Base-by-base conservation (phyloP, 1,284 basidiomycete species). In the Rhodotorula sp. region DNA sequence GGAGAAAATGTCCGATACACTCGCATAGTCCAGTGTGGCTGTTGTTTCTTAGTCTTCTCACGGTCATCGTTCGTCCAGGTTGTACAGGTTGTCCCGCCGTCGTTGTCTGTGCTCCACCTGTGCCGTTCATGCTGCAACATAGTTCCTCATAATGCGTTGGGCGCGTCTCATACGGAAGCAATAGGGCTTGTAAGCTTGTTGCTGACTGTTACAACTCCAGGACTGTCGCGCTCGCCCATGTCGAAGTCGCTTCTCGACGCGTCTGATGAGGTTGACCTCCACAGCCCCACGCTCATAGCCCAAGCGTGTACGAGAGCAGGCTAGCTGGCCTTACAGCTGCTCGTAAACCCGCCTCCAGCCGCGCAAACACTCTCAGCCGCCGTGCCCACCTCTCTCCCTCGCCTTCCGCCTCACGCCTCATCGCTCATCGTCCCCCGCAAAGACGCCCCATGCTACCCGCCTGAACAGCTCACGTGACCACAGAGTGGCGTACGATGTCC, bases 401-500 rank as follows among this genome's bases (percentile, higher is more conserved):
- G 21, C n/a, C 57, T 41, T 19, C 39, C 56, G 17, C n/a, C 22
- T 29, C 57, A 15, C 17, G 37, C 34, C 25, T 37, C 63, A 27
- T 34, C 53, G 21, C 53, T 34, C 53, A 8, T 2, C 53, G 10
- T 34, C 19, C 17, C 41, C 27, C 46, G 44, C 44, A 3, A 22
- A 6, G 44, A 39, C 39, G n/a, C 15, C 27, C 36, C 34, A 54
- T 54, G 10, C 56, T 8, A 27, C 46, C 29, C 27, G 34, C 50
- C 34, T 25, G 39, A 50, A 9, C 27, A 27, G 29, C 48, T 27
- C 27, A n/a, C 19, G 4, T 19, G 19, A 44, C 17, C 39, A 41
- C 39, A 41, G 10, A 41, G 39, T 41, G 15, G 44, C 6, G 32
- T 21, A 17, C 1, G 66, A 57, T 84, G 82, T 69, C 81, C 72